Base-by-base conservation (phyloP, 306 rosid species). In the Cicer arietinum region DNA sequence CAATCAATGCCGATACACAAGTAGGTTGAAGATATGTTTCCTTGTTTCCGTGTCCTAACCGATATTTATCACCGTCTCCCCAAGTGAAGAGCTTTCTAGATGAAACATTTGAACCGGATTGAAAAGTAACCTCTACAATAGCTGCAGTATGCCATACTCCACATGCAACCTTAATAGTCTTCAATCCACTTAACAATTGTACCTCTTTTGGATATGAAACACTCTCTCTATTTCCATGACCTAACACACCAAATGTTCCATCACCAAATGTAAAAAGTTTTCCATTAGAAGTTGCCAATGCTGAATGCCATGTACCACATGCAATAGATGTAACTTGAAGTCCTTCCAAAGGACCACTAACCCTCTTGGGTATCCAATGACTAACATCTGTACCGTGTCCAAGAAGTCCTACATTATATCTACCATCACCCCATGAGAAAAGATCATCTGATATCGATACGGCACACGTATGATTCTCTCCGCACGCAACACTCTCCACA, bases 111-210 rank as follows among this genome's bases (percentile, higher is more conserved):
- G 84, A 74, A 70, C 93, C 87, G 16, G 87, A 61, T 44, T 89
- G 97, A 68, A 88, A 79, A 73, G 81, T 85, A 74, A 95, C 98
- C 85, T 95, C 99, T 18, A 95, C 93, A 83, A 95, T 90, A 10
- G 98, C 99, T 53, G 96, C 99, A 30, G 98, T 95, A 67, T 95
- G 99, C 98, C 99, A 95, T 14, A 95, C 91, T 72, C 98, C 99
- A 74, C 98, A 92, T 42, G 99, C 92, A 54, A 95, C 98, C 68
- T 89, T 89, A 41, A 88, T 75, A 20, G 97, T 95, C 87, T 85
- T 95, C 71, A 89, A 83, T 62, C 98, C 99, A 70, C 78, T 90
- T 79, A 95, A 84, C 42, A 77, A 83, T 68, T 86, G 96, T 59
- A 95, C 98, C 86, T 95, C 97, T 76, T 77, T 90, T 70, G 99